Conservation (phyloP, 1,139 yeast species). For the Saccharomyces pastorianus region DNA sequence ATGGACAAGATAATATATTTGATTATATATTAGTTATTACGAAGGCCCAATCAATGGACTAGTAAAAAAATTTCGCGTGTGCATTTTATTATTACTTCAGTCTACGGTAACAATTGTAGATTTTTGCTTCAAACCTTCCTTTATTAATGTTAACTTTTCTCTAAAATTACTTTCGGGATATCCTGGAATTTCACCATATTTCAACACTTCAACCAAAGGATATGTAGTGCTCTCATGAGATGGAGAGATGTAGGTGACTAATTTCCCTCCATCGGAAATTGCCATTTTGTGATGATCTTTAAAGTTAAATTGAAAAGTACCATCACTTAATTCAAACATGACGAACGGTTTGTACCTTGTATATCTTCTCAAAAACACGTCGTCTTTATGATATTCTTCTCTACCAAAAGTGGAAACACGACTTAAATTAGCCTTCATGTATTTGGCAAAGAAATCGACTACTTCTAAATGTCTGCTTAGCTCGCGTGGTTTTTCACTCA, state of each 20-base stretch:
- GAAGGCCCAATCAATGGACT: not conserved
- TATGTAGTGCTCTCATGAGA: slow-evolving; percentile 65
- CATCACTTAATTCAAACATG: slow-evolving; percentile 90
- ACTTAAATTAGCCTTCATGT: slow-evolving; percentile 73
- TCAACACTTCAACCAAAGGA: slow-evolving; percentile 51
- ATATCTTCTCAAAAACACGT: slow-evolving; percentile 70
- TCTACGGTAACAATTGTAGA: slow-evolving; percentile 26
- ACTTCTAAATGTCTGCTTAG: slow-evolving; percentile 68
- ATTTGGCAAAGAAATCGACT: slow-evolving; percentile 74
- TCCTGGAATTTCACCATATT: slow-evolving; percentile 55
- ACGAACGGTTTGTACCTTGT: slow-evolving; percentile 71
- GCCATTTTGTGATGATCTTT: slow-evolving; percentile 90
- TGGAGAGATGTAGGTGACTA: slow-evolving; percentile 76
- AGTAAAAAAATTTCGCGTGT: not conserved
- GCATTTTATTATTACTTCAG: slow-evolving; percentile 3
- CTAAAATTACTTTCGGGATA: slow-evolving; percentile 47
- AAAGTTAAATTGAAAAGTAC: slow-evolving; percentile 87
- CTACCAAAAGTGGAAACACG: slow-evolving; percentile 51
- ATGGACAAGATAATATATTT: not conserved
- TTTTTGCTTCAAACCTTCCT: slow-evolving; percentile 31
- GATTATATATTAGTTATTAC: not conserved
- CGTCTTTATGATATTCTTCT: slow-evolving; percentile 43
- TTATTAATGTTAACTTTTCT: slow-evolving; percentile 34
- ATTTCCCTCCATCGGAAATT: slow-evolving; percentile 64
- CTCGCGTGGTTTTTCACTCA: slow-evolving; percentile 49